Conservation (phyloP, 208 protist species). For the Leishmania turanica region DNA sequence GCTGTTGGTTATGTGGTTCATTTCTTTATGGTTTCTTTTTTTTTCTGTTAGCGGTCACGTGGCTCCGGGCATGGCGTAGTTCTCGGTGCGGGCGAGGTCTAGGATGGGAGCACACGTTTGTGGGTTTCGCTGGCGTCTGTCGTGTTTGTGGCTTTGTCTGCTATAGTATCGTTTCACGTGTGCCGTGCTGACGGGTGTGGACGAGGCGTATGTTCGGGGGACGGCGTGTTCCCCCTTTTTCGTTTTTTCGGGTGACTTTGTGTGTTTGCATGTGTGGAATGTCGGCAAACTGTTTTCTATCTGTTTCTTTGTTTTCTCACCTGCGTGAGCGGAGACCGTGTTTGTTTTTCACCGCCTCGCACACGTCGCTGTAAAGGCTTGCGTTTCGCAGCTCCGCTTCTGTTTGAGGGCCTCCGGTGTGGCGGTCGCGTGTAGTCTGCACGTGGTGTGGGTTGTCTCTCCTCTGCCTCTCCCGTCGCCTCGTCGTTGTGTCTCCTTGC, state of each 20-base stretch:
- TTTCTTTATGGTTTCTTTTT: neutral
- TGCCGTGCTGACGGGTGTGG: neutral
- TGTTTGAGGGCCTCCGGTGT: neutral
- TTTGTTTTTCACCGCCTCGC: neutral
- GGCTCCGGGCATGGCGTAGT: rapidly evolving
- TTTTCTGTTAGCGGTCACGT: neutral
- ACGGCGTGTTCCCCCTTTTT: too few relatives aligned
- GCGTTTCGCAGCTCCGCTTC: neutral
- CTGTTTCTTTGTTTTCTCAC: too few relatives aligned
- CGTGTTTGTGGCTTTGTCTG: neutral
- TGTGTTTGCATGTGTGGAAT: too few relatives aligned
- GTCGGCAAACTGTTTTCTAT: too few relatives aligned
- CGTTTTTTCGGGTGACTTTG: too few relatives aligned
- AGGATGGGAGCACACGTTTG: neutral
- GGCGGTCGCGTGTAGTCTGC: neutral
- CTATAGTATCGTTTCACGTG: neutral
- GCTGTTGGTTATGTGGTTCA: neutral
- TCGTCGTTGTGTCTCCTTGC: neutral
- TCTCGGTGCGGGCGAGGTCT: too few relatives aligned
- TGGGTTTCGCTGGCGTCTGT: neutral
- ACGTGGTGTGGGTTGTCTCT: neutral
- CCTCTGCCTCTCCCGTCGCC: too few relatives aligned
- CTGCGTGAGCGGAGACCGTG: too few relatives aligned
- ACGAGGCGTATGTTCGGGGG: too few relatives aligned
- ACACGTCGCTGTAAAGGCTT: too few relatives aligned